These are phyloP conservation scores for Fonsecaea erecta DNA, from an alignment of 2,329 filamentous ascomycete species.

Conservation along the genomic window DNA sequence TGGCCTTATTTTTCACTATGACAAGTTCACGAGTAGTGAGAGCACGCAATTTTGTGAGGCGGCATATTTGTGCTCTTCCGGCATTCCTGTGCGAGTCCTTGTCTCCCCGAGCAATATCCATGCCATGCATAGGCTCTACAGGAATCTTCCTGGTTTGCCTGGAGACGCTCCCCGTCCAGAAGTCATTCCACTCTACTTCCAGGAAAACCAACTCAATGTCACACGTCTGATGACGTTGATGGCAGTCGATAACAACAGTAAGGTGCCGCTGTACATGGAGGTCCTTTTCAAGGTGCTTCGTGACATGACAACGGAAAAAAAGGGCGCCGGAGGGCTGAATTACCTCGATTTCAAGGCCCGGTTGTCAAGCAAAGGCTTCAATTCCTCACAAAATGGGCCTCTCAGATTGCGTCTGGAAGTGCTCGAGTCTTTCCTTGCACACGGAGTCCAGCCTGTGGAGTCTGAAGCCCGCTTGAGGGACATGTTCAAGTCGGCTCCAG, in stretches of 20 bases:
- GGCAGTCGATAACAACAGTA: slow-evolving; percentile 52
- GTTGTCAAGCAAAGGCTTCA: slow-evolving; percentile 49
- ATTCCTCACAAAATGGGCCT: slow-evolving; percentile 57
- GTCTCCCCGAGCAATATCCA: slow-evolving; percentile 56
- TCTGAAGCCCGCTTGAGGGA: slow-evolving; percentile 16
- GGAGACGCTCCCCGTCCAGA: slow-evolving; percentile 44
- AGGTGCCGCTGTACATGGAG: slow-evolving; percentile 59
- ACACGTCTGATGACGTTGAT: slow-evolving; percentile 61
- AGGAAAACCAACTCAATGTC: slow-evolving; percentile 56
- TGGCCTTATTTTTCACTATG: slow-evolving; percentile 69
- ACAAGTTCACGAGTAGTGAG: slow-evolving; percentile 55
- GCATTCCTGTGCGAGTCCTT: slow-evolving; percentile 56
- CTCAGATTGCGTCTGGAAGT: slow-evolving; percentile 65
- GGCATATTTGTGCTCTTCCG: slow-evolving; percentile 56
- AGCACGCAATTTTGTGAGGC: slow-evolving; percentile 57
- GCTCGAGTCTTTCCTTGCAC: slow-evolving; percentile 67
- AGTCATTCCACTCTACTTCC: slow-evolving; percentile 54
- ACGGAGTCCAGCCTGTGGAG: slow-evolving; percentile 27
- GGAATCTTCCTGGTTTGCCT: slow-evolving; percentile 43
- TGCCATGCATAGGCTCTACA: slow-evolving; percentile 51
- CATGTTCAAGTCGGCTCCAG: slow-evolving; percentile 45
- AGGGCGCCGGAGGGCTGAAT: slow-evolving; percentile 47
- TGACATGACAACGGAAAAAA: slow-evolving; percentile 52
- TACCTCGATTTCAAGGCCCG: slow-evolving; percentile 52
- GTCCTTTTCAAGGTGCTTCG: slow-evolving; percentile 55